Evolutionary conservation across 2,329 filamentous ascomycete species (phyloP).

Genomic region (Lecanosticta acicola): DNA sequence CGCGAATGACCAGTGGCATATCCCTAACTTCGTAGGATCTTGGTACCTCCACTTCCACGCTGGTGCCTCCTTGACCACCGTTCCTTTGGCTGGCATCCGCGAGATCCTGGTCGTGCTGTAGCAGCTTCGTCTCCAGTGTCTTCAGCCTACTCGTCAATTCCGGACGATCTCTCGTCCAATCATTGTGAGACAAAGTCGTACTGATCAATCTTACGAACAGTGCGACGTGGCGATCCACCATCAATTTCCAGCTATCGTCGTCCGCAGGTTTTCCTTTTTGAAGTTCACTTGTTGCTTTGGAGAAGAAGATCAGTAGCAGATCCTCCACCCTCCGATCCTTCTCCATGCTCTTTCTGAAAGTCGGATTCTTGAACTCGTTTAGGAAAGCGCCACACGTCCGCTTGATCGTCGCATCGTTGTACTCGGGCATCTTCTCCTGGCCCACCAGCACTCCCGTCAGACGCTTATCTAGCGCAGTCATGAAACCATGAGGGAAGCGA

Average conservation of each 20-base stretch:
- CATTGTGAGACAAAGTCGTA: slow-evolving; percentile 72
- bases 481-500: slow-evolving; percentile 65
- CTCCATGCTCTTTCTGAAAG: slow-evolving; percentile 84
- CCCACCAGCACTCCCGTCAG: slow-evolving; percentile 76
- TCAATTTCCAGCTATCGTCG: slow-evolving; percentile 83
- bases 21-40: slow-evolving; percentile 91
- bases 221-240: slow-evolving; percentile 91
- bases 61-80: slow-evolving; percentile 55
- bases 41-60: slow-evolving; percentile 75
- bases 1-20: slow-evolving; percentile 86
- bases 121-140: slow-evolving; percentile 84
- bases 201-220: slow-evolving; percentile 85
- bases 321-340: slow-evolving; percentile 92
- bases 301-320: slow-evolving; percentile 92
- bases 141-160: slow-evolving; percentile 75
- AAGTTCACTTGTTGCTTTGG: slow-evolving; percentile 84
- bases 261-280: slow-evolving; percentile 68
- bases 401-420: slow-evolving; percentile 83
- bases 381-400: slow-evolving; percentile 91
- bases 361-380: slow-evolving; percentile 82
- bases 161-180: slow-evolving; percentile 76
- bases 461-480: slow-evolving; percentile 66
- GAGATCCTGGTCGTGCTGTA: slow-evolving; percentile 90
- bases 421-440: slow-evolving; percentile 78
- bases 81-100: slow-evolving; percentile 55